phyloP scores from a whole-genome alignment of 306 rosid species.

The Cicer chorassanicum region DNA sequence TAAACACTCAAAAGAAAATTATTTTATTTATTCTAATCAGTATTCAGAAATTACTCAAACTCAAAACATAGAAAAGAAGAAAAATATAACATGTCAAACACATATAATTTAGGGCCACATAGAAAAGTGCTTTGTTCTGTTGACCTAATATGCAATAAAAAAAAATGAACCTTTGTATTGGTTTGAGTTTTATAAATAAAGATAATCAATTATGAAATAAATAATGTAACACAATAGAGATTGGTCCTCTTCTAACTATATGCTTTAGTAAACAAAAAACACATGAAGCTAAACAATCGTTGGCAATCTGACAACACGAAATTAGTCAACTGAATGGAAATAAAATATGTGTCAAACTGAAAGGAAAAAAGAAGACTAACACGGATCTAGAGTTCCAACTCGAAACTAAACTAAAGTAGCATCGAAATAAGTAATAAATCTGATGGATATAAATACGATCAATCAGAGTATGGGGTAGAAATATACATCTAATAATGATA shows the following conservation, averaged over 20 bases:
- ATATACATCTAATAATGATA: neutral
- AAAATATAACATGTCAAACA: neutral
- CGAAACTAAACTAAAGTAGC: neutral
- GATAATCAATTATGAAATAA: neutral
- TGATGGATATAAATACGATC: conserved; percentile 3
- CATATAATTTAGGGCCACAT: neutral
- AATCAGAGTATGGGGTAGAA: neutral
- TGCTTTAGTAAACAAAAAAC: neutral
- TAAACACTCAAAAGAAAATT: conserved; percentile 8
- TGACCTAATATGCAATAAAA: neutral
- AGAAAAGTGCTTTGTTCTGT: neutral
- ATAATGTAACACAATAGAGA: neutral
- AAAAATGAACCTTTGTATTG: neutral
- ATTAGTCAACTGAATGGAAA: neutral
- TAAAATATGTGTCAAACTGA: neutral
- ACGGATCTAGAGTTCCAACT: conserved; percentile 37
- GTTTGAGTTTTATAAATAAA: neutral
- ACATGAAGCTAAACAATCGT: neutral
- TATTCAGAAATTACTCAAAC: neutral
- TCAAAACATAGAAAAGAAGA: neutral
- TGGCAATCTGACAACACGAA: neutral
- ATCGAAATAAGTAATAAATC: neutral
- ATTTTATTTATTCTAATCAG: neutral
- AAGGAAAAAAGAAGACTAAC: neutral
- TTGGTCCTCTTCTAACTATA: neutral